phyloP scores from a whole-genome alignment of 805 yeast genomes.

The Metschnikowia peoriensis region DNA sequence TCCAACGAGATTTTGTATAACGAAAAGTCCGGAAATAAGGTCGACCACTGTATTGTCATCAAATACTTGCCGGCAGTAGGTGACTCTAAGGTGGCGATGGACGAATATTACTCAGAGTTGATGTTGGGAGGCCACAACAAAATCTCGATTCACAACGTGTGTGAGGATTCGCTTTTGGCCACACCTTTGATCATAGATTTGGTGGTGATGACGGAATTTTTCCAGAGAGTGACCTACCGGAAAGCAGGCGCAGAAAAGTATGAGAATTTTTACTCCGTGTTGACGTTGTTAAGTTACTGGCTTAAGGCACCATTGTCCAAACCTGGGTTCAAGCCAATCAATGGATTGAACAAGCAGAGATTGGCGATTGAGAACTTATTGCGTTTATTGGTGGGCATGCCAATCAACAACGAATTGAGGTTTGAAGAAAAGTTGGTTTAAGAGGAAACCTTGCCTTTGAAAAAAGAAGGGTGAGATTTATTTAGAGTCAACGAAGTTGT shows the following conservation, averaged over 20 bases:
- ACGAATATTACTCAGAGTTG: constrained; percentile 92
- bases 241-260: constrained; percentile 50
- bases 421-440: constrained; percentile 80
- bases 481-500: too few relatives aligned
- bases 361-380: constrained; percentile 87
- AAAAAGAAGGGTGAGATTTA: neutral
- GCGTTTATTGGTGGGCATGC: constrained; percentile 86
- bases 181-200: constrained; percentile 92
- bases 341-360: constrained; percentile 94
- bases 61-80: constrained; percentile 94
- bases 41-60: constrained; percentile 94
- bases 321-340: constrained; percentile 85
- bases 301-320: constrained; percentile 93
- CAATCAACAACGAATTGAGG: constrained; percentile 86
- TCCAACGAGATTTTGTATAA: constrained; percentile 83
- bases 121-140: constrained; percentile 98
- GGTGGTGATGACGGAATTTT: constrained; percentile 85
- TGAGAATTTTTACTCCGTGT: constrained; percentile 75
- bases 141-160: constrained; percentile 89
- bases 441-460: neutral
- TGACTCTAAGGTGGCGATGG: constrained; percentile 97
- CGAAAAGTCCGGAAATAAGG: constrained; percentile 68
- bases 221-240: constrained; percentile 80
- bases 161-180: constrained; percentile 94
- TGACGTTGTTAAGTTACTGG: constrained; percentile 90